Base-by-base conservation (phyloP, 306 rosid species). In the Vigna angularis region DNA sequence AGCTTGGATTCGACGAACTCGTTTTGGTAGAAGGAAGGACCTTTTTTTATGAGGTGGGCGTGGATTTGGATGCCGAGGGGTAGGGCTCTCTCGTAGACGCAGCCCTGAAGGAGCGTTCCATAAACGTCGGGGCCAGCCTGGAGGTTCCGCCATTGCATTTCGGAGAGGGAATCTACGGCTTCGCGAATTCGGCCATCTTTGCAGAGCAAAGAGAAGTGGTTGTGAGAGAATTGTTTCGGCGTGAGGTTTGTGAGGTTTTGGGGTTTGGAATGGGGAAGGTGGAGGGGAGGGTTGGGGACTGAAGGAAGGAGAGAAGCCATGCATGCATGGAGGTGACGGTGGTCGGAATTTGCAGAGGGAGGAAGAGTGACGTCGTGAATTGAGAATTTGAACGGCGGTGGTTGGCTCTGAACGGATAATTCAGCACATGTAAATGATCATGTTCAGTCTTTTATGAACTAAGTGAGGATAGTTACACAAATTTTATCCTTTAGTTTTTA, bases 61-160 rank as follows among this genome's bases (percentile, higher is more conserved):
- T 92, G 98, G 78, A 94, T 76, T 82, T 94, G 97, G 84, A 73
- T 87, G 40, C 94, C 98, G 16, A 84, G 51, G 2, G 69, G 83
- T 50, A 94, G 89, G 73, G 80, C 91, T 55, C 97, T 85, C 18
- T 86, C 86, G 83, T 85, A 84, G 49, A 94, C 93, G 72, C 97
- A 91, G 15, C 88, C 91, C 78, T 94, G 98, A 17, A 94, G 96
- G 20, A 94, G 89, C 62, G 87, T 90, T 0, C 93, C 93, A 72
- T 85, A 92, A 2, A 91, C 48, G 84, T 75, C 88, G 4, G 89
- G 91, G 26, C 88, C 91, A 7, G 75, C 34, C 11, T 24, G 49
- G 70, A 79, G 63, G 64, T 61, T 20, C 26, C 42, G 44, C 13
- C 72, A 72, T 42, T 79, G 90, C 87, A 86, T 66, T 66, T 84